phyloP scores from a whole-genome alignment of 108 stramenopile genomes.

The Fistulifera solaris region DNA sequence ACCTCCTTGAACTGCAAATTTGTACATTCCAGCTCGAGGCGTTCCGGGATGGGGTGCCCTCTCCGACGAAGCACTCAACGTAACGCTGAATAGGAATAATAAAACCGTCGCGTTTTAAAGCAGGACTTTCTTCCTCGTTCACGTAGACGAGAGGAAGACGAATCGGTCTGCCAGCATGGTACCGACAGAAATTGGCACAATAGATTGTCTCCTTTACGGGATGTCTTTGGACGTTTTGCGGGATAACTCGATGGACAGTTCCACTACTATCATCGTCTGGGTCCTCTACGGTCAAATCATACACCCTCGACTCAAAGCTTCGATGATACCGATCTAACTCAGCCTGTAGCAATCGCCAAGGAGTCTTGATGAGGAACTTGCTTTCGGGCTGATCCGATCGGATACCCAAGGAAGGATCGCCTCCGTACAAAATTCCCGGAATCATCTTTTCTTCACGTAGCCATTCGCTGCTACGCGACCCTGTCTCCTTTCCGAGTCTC shows the following conservation, averaged over 20 bases:
- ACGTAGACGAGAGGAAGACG: constrained; percentile 49
- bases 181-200: constrained; percentile 69
- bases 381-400: constrained; percentile 23
- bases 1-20: constrained; percentile 61
- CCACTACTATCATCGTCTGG: constrained; percentile 36
- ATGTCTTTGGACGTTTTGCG: constrained; percentile 59
- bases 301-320: constrained; percentile 52
- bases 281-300: constrained; percentile 52
- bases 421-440: constrained; percentile 76
- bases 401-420: constrained; percentile 47
- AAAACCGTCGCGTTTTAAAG: constrained; percentile 75
- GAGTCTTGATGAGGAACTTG: constrained; percentile 58
- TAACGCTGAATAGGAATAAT: constrained; percentile 54
- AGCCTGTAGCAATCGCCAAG: constrained; percentile 55
- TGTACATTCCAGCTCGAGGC: constrained; percentile 65
- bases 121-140: constrained; percentile 72
- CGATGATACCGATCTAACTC: constrained; percentile 69
- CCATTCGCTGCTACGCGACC: constrained; percentile 20
- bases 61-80: constrained; percentile 62
- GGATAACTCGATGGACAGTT: constrained; percentile 60
- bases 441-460: constrained; percentile 34
- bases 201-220: constrained; percentile 59
- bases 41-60: constrained; percentile 67
- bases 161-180: constrained; percentile 63
- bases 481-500: constrained; percentile 22